A percentile compares a stretch with the other conserved stretches of the same genome.
phyloP scores from a whole-genome alignment of 1,284 basidiomycete species.

The Puccinia brachypodii region DNA sequence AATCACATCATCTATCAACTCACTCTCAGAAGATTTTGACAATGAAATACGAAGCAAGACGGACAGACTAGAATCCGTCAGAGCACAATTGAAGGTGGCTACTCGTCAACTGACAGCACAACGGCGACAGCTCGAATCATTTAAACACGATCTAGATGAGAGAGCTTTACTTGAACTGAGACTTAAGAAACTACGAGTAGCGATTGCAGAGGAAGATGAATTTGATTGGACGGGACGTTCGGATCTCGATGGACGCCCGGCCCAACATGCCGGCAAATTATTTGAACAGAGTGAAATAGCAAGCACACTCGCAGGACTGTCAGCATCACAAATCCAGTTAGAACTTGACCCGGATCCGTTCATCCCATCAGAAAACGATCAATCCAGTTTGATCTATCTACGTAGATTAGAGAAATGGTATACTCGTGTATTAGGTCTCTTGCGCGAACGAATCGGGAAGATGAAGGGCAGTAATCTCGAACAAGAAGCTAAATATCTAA shows the following conservation, averaged over 20 bases:
- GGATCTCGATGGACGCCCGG: constrained; percentile 64
- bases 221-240: constrained; percentile 89
- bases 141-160: constrained; percentile 70
- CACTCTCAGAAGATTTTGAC: constrained; percentile 74
- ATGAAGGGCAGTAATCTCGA: constrained; percentile 52
- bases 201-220: constrained; percentile 70
- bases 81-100: constrained; percentile 80
- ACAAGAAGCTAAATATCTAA: constrained; percentile 52
- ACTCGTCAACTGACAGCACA: constrained; percentile 87
- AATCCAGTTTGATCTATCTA: constrained; percentile 64
- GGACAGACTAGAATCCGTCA: constrained; percentile 77
- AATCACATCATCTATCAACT: constrained; percentile 74
- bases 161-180: constrained; percentile 75
- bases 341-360: constrained; percentile 60
- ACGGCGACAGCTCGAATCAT: constrained; percentile 74
- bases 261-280: constrained; percentile 62
- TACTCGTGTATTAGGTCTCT: constrained; percentile 69
- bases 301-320: constrained; percentile 57
- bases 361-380: constrained; percentile 57
- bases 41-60: constrained; percentile 82
- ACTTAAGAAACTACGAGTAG: constrained; percentile 75
- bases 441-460: constrained; percentile 57
- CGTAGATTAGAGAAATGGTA: constrained; percentile 79
- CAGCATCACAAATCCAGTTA: constrained; percentile 51
- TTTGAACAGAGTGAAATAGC: constrained; percentile 71